Evolutionary conservation across 2,329 filamentous ascomycete genomes (phyloP), one percentile per base, ranked within the genome.

Genomic region (Aureobasidium sp.): DNA sequence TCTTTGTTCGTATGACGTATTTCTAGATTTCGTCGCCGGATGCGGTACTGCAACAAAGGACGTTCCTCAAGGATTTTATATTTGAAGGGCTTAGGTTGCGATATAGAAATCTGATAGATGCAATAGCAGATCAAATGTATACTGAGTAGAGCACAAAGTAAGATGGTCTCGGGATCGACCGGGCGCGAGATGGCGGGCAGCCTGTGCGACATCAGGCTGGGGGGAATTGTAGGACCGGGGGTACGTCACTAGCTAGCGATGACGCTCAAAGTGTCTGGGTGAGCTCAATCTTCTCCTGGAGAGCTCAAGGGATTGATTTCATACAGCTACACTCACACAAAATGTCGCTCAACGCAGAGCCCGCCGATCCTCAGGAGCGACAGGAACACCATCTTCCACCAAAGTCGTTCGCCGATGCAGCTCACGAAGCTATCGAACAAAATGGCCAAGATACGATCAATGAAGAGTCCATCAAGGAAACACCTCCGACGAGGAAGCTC

Each of bases 341-440:
- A 5, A 58, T 58, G 55, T 63, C 62, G 39, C 48, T 63, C 22
- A 60, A 60, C 48, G 12, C 61, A 25, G 76, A 78, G 66, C 76
- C 76, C 27, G 72, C 76, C 45, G 70, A 70, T 63, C 74, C 76
- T 15, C 67, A 72, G 44, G 73, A 75, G 65, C 75, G 76, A 58
- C 67, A 72, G 39, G 68, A 72, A 42, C 71, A 74, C 20, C 63
- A 73, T 39, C 71, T 78, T 37, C 67, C 74, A 20, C 74, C 74
- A 64, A 79, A 78, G 67, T 76, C 74, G 52, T 79, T 76, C 67
- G 75, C 74, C 37, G 76, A 76, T 64, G 76, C 76, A 36, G 73
- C 73, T 29, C 65, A 66, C 22, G 65, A 70, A 47, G 69, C 48
- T 64, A 58, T 72, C 67, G 61, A 73, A n/a, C 62, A 65, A 27